Conservation (phyloP, 345 rosid species). For the Camelina laxa region DNA sequence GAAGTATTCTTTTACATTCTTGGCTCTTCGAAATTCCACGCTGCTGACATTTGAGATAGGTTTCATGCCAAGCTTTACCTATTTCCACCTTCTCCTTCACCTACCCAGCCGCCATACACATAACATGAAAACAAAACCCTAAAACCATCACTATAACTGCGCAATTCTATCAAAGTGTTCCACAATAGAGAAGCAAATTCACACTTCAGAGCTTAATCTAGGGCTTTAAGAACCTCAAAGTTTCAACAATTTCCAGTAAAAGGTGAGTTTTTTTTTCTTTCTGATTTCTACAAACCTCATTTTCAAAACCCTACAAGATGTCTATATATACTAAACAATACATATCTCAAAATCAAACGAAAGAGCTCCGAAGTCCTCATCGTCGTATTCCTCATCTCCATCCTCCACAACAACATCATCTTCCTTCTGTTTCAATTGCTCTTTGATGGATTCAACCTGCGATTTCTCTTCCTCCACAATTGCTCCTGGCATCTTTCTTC, state of each 20-base stretch:
- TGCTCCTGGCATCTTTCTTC: conserved; percentile 40
- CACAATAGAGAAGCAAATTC: not conserved
- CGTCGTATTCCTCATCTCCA: conserved; percentile 64
- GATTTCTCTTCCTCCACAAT: conserved; percentile 14
- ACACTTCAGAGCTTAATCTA: not conserved
- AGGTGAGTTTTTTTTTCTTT: not conserved
- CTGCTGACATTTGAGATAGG: conserved; percentile 78
- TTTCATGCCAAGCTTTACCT: conserved; percentile 81
- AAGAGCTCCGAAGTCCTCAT: conserved; percentile 48
- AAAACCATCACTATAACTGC: not conserved
- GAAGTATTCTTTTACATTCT: conserved; percentile 50
- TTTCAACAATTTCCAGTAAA: not conserved
- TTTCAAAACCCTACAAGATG: not conserved
- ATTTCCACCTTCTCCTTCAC: conserved; percentile 56
- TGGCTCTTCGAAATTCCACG: conserved; percentile 78
- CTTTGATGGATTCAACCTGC: conserved; percentile 33
- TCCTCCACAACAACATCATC: conserved; percentile 55
- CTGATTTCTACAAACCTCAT: conserved; percentile 1
- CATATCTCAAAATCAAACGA: not conserved
- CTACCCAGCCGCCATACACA: conserved; percentile 1
- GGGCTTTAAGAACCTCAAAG: not conserved
- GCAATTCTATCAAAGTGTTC: not conserved
- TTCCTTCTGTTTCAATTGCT: conserved; percentile 32
- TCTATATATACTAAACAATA: not conserved
- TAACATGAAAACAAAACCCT: not conserved